phyloP scores from a whole-genome alignment of 2,329 filamentous ascomycete genomes.

The Fusarium tuaranense region DNA sequence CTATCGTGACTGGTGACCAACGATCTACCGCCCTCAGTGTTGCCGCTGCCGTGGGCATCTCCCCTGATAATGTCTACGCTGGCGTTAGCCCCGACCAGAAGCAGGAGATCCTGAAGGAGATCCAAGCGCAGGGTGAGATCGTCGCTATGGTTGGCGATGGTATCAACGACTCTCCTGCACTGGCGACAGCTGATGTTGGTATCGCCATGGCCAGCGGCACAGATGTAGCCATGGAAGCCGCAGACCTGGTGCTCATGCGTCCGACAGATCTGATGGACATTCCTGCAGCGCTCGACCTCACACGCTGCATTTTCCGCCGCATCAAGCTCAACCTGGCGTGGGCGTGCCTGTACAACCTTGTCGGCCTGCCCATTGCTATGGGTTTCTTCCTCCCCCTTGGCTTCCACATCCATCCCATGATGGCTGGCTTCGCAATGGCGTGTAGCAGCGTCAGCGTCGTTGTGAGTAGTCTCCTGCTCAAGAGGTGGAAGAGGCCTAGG shows the following conservation, averaged over 20 bases:
- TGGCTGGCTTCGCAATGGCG: constrained; percentile 94
- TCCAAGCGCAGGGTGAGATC: constrained; percentile 79
- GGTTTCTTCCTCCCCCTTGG: constrained; percentile 93
- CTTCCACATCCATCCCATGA: constrained; percentile 90
- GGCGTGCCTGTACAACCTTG: constrained; percentile 92
- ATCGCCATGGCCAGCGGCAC: constrained; percentile 94
- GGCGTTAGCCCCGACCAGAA: constrained; percentile 94
- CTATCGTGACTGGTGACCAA: constrained; percentile 95
- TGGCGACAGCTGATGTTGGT: constrained; percentile 91
- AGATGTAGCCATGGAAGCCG: constrained; percentile 97
- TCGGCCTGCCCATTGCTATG: constrained; percentile 97
- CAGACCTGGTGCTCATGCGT: constrained; percentile 95
- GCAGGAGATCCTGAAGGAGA: constrained; percentile 81
- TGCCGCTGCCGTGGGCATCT: constrained; percentile 84
- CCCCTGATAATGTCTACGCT: constrained; percentile 80
- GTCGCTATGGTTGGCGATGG: constrained; percentile 99
- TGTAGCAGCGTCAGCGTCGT: constrained; percentile 92
- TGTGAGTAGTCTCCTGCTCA: constrained; percentile 82
- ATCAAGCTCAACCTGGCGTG: constrained; percentile 95
- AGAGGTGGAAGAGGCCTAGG: constrained; percentile 83
- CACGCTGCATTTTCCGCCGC: constrained; percentile 85
- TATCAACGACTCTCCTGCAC: constrained; percentile 96
- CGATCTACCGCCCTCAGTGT: constrained; percentile 85
- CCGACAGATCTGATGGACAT: constrained; percentile 92
- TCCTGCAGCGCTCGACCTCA: constrained; percentile 85